Evolutionary conservation across 257 asterid species (phyloP).

Genomic region (Oldenlandia corymbosa): DNA sequence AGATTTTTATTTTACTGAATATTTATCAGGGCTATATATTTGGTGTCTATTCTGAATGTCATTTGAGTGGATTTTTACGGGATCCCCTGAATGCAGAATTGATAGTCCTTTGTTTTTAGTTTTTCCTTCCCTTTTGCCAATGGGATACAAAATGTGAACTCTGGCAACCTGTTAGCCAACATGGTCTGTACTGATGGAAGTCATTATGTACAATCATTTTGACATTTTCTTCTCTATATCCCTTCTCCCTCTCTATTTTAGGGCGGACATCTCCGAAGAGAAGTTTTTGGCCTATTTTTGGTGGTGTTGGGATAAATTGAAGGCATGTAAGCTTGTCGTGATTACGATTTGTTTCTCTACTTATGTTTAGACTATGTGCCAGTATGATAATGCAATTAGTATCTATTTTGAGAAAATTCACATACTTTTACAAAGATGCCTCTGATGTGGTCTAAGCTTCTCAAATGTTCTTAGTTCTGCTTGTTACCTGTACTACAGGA

Average conservation of each 20-base stretch:
- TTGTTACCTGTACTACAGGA: conserved; percentile 38
- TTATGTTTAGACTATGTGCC: not conserved
- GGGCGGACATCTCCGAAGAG: conserved; percentile 67
- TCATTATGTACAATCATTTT: too few species aligned
- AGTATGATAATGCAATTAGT: too few species aligned
- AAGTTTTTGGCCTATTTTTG: conserved; percentile 89
- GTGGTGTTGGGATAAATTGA: conserved; percentile 87
- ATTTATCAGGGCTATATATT: not conserved
- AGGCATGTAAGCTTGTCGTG: conserved; percentile 41
- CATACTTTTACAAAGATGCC: not conserved
- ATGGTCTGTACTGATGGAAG: not conserved
- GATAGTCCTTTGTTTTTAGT: not conserved
- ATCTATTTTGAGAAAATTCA: not conserved
- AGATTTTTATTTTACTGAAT: not conserved
- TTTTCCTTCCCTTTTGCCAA: not conserved
- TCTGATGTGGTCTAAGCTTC: not conserved
- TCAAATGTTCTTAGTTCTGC: conserved; percentile 3
- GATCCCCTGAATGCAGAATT: not conserved
- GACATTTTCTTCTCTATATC: not conserved
- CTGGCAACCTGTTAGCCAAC: too few species aligned
- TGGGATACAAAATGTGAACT: too few species aligned
- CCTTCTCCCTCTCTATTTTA: conserved; percentile 24
- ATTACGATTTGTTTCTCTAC: not conserved
- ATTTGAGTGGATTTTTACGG: not conserved
- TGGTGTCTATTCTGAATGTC: conserved; percentile 1